Conservation (phyloP, 2,329 filamentous ascomycete genomes). For the Trichophyton schoenleinii region DNA sequence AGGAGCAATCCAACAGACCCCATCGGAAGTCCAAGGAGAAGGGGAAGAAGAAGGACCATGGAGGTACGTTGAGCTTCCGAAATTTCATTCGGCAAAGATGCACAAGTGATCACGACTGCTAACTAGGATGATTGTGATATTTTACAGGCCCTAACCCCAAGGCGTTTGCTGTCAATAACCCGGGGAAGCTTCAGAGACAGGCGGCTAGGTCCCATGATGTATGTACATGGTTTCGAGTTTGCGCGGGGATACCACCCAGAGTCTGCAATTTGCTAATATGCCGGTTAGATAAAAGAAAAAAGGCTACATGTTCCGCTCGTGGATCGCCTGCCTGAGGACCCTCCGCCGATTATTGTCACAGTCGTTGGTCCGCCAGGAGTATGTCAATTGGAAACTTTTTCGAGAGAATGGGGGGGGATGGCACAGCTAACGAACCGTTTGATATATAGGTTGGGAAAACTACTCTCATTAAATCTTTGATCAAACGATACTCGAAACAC, state of each 20-base stretch:
- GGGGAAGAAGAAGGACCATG: slow-evolving; percentile 46
- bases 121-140: background rate
- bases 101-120: background rate
- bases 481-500: slow-evolving; percentile 91
- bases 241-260: background rate
- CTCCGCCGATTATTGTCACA: slow-evolving; percentile 80
- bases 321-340: slow-evolving; percentile 89
- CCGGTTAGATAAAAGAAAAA: slow-evolving; percentile 75
- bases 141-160: slow-evolving; percentile 64
- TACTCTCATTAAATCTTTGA: slow-evolving; percentile 84
- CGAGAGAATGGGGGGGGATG: background rate
- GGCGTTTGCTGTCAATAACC: slow-evolving; percentile 73
- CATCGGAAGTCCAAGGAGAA: slow-evolving; percentile 84
- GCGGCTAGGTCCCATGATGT: slow-evolving; percentile 45
- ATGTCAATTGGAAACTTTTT: slow-evolving; percentile 17
- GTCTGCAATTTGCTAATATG: background rate
- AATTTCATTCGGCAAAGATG: background rate
- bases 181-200: slow-evolving; percentile 65
- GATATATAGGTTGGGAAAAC: slow-evolving; percentile 60
- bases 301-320: slow-evolving; percentile 91
- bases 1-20: slow-evolving; percentile 70
- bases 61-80: slow-evolving; percentile 9
- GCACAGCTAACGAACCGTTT: background rate
- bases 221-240: slow-evolving; percentile 14
- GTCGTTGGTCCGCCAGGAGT: slow-evolving; percentile 92